Evolutionary conservation across 768 basidiomycete genomes (phyloP), one percentile per base, ranked within the genome.

Genomic region (Pleurotus pulmonarius): DNA sequence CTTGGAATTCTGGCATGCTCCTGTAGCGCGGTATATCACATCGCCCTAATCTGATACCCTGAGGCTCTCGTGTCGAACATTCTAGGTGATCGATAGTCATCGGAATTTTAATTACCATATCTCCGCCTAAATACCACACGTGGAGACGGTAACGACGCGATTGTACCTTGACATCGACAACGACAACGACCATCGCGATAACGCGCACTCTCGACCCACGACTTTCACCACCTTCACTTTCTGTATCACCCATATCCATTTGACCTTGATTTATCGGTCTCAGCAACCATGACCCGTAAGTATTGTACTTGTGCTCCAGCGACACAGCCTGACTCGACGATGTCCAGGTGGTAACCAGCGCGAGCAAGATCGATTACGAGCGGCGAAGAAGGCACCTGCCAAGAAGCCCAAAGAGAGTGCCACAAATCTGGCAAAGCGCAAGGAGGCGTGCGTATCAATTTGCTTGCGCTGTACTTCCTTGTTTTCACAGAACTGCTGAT

Each of bases 331-430:
- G 13, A 18, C 59, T 60, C 63, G 29, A 34, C 29, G 8, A 34
- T 34, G 9, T 8, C 37, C 63, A 92, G 90, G 90, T 64, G 90
- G 90, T 63, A 90, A 92, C 67, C 90, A 92, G 69, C 82, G 90
- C 52, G 90, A 92, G 5, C 77, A 73, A 69, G 90, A 87, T 69
- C 88, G 90, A 61, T 70, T 73, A 18, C 86, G 83, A 67, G 84
- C 87, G 12, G 83, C 84, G 74, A 92, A 92, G 75, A 91, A 89
- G 71, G 79, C 79, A 1, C 71, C 74, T 5, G 55, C 60, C 12
- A 71, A 70, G 52, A 88, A 88, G 71, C 68, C 83, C 39, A 91
- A 90, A 71, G 88, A 90, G 70, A 88, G 86, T 63, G 83, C 79
- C 9, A 59, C 75, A 1, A 73, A 47, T 46, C 75, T 92, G 38